Conservation (phyloP, 1,139 yeast genomes). For the Blastobotrys illinoisensis region DNA sequence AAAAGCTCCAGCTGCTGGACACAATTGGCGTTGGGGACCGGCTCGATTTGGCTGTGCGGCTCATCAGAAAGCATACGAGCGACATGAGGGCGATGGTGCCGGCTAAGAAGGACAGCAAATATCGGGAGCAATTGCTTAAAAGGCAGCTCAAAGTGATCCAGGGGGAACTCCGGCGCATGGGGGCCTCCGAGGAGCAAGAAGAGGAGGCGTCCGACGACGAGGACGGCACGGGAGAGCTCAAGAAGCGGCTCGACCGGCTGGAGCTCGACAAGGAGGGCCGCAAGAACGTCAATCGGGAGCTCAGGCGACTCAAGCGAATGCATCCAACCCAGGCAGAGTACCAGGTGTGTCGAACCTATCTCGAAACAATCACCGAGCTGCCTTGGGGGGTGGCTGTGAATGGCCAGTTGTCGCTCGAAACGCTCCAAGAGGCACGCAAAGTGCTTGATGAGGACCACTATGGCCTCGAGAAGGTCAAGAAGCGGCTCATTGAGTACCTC, state of each 20-base stretch:
- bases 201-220: conserved; percentile 26
- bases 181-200: background rate
- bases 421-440: conserved; percentile 49
- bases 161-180: conserved; percentile 25
- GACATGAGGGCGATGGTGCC: conserved; percentile 4
- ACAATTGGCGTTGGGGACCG: conserved; percentile 27
- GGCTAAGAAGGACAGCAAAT: conserved; percentile 18
- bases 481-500: conserved; percentile 71
- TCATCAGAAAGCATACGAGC: conserved; percentile 15
- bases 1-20: conserved; percentile 29
- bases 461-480: conserved; percentile 78
- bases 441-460: conserved; percentile 77
- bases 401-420: conserved; percentile 35
- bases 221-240: conserved; percentile 31
- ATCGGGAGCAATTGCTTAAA: conserved; percentile 27
- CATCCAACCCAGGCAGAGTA: conserved; percentile 68
- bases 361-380: conserved; percentile 63
- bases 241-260: conserved; percentile 24
- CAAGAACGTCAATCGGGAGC: conserved; percentile 56
- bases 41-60: conserved; percentile 23
- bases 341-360: conserved; percentile 64
- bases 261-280: conserved; percentile 34
- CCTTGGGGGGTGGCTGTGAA: conserved; percentile 39
- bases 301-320: conserved; percentile 54
- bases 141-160: conserved; percentile 25